Percentiles rank a stretch among this genome's conserved stretches.
These are phyloP conservation scores for Verticillium longisporum DNA, from an alignment of 2,329 filamentous ascomycete genomes.

Conservation along the genomic window DNA sequence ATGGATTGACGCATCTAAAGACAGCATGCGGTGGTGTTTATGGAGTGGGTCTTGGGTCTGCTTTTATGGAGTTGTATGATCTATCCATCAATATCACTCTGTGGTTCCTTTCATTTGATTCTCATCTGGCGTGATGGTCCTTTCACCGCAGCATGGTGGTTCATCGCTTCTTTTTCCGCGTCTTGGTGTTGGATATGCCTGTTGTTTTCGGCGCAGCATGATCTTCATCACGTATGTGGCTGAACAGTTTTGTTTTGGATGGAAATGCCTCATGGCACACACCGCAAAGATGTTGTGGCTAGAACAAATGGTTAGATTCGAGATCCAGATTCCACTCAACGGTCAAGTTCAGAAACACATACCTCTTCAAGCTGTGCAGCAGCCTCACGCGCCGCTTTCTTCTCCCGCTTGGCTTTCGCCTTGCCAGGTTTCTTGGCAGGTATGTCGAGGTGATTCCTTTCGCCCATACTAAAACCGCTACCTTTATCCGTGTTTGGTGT, in stretches of 20 bases:
- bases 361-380: conserved; percentile 22
- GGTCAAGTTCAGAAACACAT: neutral
- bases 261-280: conserved; percentile 40
- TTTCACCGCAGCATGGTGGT: neutral
- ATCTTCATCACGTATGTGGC: conserved; percentile 58
- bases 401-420: conserved; percentile 43
- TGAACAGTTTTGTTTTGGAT: conserved; percentile 66
- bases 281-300: conserved; percentile 32
- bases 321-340: neutral
- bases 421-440: conserved; percentile 39
- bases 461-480: neutral
- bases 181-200: conserved; percentile 15
- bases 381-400: conserved; percentile 34
- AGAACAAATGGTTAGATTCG: too few species aligned
- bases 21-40: neutral
- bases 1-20: neutral
- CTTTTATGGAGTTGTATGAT: neutral
- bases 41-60: neutral
- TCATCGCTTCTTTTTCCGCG: neutral
- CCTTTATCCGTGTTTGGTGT: neutral
- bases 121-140: too few species aligned
- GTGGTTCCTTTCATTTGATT: neutral
- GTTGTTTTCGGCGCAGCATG: conserved; percentile 48
- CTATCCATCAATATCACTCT: neutral
- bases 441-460: neutral